Conservation (phyloP, 352 stramenopile genomes). For the Albugo laibachii region DNA sequence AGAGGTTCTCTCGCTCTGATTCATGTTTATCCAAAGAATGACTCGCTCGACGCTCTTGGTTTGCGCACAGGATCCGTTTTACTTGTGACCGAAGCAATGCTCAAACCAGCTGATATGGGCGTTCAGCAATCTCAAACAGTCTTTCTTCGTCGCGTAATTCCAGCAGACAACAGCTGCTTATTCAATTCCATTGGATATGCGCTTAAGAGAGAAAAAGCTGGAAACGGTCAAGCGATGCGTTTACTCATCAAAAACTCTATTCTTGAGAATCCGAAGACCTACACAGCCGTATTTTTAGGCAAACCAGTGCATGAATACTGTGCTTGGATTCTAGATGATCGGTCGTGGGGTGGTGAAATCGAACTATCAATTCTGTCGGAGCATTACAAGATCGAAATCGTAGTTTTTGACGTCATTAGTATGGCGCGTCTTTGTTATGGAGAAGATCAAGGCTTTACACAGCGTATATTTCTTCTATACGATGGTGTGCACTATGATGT, state of each 20-base stretch:
- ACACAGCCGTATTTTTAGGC: constrained; percentile 63
- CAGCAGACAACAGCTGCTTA: constrained; percentile 72
- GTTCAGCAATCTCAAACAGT: constrained; percentile 13
- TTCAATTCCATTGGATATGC: constrained; percentile 75
- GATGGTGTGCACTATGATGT: constrained; percentile 77
- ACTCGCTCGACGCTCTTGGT: constrained; percentile 23
- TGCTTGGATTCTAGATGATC: constrained; percentile 62
- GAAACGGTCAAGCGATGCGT: constrained; percentile 37
- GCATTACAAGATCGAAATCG: constrained; percentile 60
- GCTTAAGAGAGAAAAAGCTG: constrained; percentile 34
- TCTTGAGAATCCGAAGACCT: constrained; percentile 25
- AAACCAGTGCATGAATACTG: constrained; percentile 63
- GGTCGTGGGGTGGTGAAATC: constrained; percentile 75
- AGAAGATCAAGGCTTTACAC: constrained; percentile 59
- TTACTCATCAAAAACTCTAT: constrained; percentile 54
- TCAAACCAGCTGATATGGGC: neutral
- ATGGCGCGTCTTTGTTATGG: constrained; percentile 71
- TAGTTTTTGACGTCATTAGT: constrained; percentile 72
- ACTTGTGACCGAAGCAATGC: constrained; percentile 34
- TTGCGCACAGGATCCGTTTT: constrained; percentile 47
- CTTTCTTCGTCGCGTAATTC: constrained; percentile 51
- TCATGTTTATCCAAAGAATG: neutral
- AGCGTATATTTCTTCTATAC: constrained; percentile 73
- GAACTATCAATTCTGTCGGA: constrained; percentile 68
- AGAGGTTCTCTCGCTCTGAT: neutral